phyloP scores from a whole-genome alignment of 306 rosid species.

The Argentina anserina region DNA sequence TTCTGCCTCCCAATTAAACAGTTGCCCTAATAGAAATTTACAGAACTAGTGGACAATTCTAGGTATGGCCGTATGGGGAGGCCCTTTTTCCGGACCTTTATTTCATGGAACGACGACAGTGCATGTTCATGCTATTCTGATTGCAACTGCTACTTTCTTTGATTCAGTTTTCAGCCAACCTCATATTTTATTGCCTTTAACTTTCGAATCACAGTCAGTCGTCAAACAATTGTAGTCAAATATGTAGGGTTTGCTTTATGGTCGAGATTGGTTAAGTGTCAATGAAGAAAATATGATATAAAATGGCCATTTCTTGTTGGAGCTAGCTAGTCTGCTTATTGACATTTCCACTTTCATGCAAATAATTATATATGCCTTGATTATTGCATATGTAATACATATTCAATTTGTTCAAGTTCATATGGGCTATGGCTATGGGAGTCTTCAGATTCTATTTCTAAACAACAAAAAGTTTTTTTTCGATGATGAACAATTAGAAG shows the following conservation, averaged over 20 bases:
- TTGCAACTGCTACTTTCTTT: background rate
- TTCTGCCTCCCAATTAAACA: conserved; percentile 11
- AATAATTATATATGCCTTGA: background rate
- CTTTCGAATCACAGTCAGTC: conserved; percentile 18
- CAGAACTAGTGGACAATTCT: background rate
- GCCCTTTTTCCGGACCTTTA: background rate
- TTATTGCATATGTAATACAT: background rate
- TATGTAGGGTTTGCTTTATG: background rate
- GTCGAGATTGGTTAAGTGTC: conserved; percentile 21
- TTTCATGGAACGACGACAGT: background rate
- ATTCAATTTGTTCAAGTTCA: background rate
- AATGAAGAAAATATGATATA: background rate
- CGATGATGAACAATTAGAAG: no score
- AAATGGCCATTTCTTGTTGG: background rate
- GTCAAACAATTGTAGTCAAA: conserved; percentile 34
- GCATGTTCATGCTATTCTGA: background rate
- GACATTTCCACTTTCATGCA: conserved; percentile 14
- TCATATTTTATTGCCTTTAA: background rate
- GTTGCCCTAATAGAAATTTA: background rate
- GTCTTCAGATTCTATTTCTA: background rate
- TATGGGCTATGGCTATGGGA: background rate
- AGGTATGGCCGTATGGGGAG: conserved; percentile 1
- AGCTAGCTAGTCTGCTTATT: background rate
- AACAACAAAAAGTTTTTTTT: no score
- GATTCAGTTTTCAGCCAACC: background rate